Evolutionary conservation across 2,329 filamentous ascomycete species (phyloP), one percentile per base, ranked within the genome.

Genomic region (Akanthomyces muscarius): DNA sequence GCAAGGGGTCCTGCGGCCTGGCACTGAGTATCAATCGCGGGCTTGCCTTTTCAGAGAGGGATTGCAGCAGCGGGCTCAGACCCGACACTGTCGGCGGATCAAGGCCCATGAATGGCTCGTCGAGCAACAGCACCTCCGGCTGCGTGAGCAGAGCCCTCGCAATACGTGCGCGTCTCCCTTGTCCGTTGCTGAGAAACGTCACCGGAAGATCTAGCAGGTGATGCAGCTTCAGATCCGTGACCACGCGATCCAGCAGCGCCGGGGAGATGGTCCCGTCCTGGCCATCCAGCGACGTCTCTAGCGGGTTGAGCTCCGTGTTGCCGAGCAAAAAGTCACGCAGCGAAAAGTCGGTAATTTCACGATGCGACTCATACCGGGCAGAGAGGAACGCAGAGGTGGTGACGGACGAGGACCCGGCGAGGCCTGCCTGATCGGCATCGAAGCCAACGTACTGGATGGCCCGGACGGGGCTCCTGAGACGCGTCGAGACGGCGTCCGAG

Each of bases 61-160:
- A 81, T 66, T 86, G 78, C 25, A 97, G 78, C 53, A 98, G 79
- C 0, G 83, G 81, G 47, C 90, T 94, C 68, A 98, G 77, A 1
- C 84, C 84, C 14, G 83, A 81, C 14, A 91, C 84, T 0, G 92
- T 96, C 6, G 88, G 88, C 16, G 94, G 95, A 74, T 98, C 95
- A 18, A 99, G 80, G 0, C 95, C 94, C 90, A 97, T 96, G 71
- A 97, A 97, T 1, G 95, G 94, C 69, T 97, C 94, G 75, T 99
- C 95, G 2, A 97, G 80, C 59, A 98, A 80, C 65, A 99, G 72
- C 13, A 97, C 83, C 74, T 96, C 90, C 0, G 95, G 95, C 59
- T 83, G 83, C 7, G 81, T 86, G 64, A 98, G 80, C 57, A 99
- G 77, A 0, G 93, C 92, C 69, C 92, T 90, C 2, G 92, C 95